phyloP scores from a whole-genome alignment of 768 basidiomycete genomes.

The Astraeus odoratus region DNA sequence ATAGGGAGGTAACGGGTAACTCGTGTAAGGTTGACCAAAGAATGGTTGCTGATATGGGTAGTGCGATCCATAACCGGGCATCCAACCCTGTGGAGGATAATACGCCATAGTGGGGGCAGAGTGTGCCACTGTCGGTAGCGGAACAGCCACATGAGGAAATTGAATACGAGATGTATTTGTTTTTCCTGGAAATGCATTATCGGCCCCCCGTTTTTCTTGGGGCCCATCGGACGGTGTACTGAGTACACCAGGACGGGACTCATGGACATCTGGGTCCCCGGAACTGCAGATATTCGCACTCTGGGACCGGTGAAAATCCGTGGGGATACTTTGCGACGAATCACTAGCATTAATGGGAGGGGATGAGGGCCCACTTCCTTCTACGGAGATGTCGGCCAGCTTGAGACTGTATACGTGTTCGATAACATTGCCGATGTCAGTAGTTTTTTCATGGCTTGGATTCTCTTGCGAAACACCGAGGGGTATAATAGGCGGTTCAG shows the following conservation, averaged over 20 bases:
- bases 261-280: neutral
- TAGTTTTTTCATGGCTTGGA: constrained; percentile 7
- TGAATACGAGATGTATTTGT: constrained; percentile 16
- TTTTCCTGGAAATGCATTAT: constrained; percentile 5
- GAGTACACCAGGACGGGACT: neutral
- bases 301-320: constrained; percentile 1
- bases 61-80: constrained; percentile 43
- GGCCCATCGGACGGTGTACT: neutral
- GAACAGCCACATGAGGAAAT: constrained; percentile 15
- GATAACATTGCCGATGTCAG: constrained; percentile 5
- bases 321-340: constrained; percentile 14
- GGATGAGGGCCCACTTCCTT: neutral
- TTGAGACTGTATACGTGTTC: constrained; percentile 9
- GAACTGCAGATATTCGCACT: neutral
- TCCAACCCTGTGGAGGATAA: constrained; percentile 45
- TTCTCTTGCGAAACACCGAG: constrained; percentile 10
- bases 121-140: constrained; percentile 25
- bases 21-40: constrained; percentile 37
- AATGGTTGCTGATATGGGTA: constrained; percentile 49
- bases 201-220: constrained; percentile 26
- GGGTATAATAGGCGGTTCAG: constrained; percentile 12
- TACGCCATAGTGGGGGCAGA: constrained; percentile 38
- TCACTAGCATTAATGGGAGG: constrained; percentile 7
- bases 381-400: constrained; percentile 4
- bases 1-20: constrained; percentile 33